Evolutionary conservation across 2,329 filamentous ascomycete species (phyloP).

Genomic region (Podosphaera fusca): DNA sequence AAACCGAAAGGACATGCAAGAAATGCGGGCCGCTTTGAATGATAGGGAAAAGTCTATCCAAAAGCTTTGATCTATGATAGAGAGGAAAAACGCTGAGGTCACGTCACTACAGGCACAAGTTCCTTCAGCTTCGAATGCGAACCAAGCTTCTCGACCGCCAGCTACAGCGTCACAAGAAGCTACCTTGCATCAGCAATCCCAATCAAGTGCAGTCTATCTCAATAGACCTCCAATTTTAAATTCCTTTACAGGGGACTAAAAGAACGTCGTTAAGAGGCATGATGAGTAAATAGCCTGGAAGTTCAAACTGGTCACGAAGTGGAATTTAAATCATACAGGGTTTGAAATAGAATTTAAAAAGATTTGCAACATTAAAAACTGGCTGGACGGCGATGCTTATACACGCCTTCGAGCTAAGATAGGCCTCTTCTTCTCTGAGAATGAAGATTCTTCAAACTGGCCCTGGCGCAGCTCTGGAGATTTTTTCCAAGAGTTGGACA

Average conservation of each 20-base stretch:
- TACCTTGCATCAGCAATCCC: background rate
- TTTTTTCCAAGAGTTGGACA: background rate
- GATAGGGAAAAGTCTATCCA: no score
- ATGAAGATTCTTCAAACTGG: background rate
- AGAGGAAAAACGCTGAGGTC: background rate
- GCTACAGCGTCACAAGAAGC: background rate
- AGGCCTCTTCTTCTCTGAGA: background rate
- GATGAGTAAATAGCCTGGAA: background rate
- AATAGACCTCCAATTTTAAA: background rate
- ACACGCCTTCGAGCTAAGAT: background rate
- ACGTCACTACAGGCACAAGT: background rate
- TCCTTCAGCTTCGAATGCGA: background rate
- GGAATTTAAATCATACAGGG: background rate
- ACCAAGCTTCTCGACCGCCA: background rate
- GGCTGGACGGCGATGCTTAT: background rate
- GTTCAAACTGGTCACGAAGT: background rate
- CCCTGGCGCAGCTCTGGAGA: background rate
- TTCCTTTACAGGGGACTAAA: background rate
- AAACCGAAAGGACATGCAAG: no score
- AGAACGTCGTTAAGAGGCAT: background rate
- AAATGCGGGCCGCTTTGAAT: no score
- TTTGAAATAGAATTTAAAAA: background rate
- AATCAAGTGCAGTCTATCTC: background rate
- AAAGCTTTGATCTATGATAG: background rate
- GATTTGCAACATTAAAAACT: background rate